Evolutionary conservation across 768 basidiomycete species (phyloP), one percentile per base, ranked within the genome.

Genomic region (Mycena belliarum): DNA sequence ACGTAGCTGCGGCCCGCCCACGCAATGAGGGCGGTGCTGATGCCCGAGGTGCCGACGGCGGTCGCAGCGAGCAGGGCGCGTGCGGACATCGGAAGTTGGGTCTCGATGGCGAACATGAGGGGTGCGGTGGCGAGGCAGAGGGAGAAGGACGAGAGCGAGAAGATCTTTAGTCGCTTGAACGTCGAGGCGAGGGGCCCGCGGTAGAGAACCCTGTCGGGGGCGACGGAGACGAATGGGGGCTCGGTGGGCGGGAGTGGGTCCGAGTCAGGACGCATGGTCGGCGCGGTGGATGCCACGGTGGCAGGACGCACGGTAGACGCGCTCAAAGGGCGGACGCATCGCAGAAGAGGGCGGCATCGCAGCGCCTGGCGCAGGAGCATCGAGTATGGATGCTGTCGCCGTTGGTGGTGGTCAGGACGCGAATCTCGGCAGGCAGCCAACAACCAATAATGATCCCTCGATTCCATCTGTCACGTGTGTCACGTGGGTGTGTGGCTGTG

Each of bases 101-200:
- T 88, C 59, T 94, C 91, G 63, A 95, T 78, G 50, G 91, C 68
- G 71, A 95, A 89, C 59, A 95, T 83, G 73, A 95, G 85, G 1
- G 93, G 93, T 2, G 89, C 77, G 64, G 95, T 76, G 5, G 82
- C 78, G 56, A 78, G 72, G 11, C 90, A 87, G 47, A 92, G 79
- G 3, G 79, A 79, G 45, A 95, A 80, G 0, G 93, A 93, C 23
- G 86, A 83, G 1, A 95, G 74, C 14, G 92, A 94, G 75, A 95
- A 93, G 10, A 91, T 71, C 70, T 95, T 94, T 54, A 94, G 80
- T 23, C 83, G 82, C 53, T 84, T 82, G 75, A 91, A 93, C 2
- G 92, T 89, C 42, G 76, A 69, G 0, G 85, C 73, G 37, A 93
- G 75, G 2, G 92, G 93, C 0, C 91, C 93, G 60, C 78, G 71